Percentiles rank a stretch among this genome's conserved stretches.
phyloP scores from a whole-genome alignment of 2,329 filamentous ascomycete genomes.

The Penicillium sp. region DNA sequence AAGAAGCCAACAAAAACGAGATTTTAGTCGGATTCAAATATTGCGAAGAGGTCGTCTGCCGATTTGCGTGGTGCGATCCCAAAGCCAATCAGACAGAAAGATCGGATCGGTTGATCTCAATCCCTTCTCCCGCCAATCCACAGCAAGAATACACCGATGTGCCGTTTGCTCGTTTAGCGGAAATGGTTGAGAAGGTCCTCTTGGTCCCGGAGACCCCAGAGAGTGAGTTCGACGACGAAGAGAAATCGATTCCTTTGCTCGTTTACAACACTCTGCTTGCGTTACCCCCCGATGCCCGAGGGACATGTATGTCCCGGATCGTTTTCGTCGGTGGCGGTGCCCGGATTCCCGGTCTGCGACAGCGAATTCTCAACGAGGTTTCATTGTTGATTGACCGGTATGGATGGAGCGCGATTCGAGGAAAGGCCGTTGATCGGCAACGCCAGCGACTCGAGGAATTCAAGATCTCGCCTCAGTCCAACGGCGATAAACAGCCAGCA shows the following conservation, averaged over 20 bases:
- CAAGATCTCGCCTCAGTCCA: slow-evolving; percentile 17
- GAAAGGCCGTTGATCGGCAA: slow-evolving; percentile 55
- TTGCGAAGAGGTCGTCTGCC: slow-evolving; percentile 70
- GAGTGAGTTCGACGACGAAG: slow-evolving; percentile 74
- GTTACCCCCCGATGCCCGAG: slow-evolving; percentile 74
- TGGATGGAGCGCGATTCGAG: slow-evolving; percentile 73
- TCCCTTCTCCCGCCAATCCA: slow-evolving; percentile 43
- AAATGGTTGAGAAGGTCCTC: slow-evolving; percentile 68
- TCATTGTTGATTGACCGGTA: slow-evolving; percentile 57
- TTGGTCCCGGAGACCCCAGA: slow-evolving; percentile 54
- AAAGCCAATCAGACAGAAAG: slow-evolving; percentile 6
- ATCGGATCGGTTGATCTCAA: slow-evolving; percentile 37
- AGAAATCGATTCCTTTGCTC: slow-evolving; percentile 69
- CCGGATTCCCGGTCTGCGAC: slow-evolving; percentile 70
- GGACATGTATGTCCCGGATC: slow-evolving; percentile 81
- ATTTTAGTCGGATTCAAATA: slow-evolving; percentile 63
- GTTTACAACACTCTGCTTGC: slow-evolving; percentile 69
- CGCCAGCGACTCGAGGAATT: slow-evolving; percentile 42
- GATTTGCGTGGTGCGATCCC: slow-evolving; percentile 68
- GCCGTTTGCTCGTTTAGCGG: slow-evolving; percentile 63
- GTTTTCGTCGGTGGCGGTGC: slow-evolving; percentile 79
- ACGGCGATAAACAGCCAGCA: slow-evolving; percentile 5
- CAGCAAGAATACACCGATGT: slow-evolving; percentile 49
- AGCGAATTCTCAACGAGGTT: slow-evolving; percentile 70
- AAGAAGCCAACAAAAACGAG: slow-evolving; percentile 31